Evolutionary conservation across 1,284 basidiomycete species (phyloP).

Genomic region (Boletus semigastroideus): DNA sequence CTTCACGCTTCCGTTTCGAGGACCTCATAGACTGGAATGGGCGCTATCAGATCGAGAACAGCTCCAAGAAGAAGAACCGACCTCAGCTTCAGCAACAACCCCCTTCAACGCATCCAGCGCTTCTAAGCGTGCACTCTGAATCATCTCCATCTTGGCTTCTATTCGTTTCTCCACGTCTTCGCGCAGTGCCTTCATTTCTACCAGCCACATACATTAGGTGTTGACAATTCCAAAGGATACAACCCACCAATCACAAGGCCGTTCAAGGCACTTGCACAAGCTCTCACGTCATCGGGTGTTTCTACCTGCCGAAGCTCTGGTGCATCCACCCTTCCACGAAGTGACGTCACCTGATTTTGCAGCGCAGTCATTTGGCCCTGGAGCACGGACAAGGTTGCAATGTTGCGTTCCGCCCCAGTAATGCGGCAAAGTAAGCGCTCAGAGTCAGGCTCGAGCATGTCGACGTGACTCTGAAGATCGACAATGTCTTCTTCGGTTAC

Average conservation of each 20-base stretch:
- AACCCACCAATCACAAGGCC: constrained; percentile 33
- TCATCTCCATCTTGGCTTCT: constrained; percentile 30
- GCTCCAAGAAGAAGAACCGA: constrained; percentile 6
- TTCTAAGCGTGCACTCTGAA: constrained; percentile 29
- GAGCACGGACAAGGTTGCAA: constrained; percentile 38
- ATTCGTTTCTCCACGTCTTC: constrained; percentile 35
- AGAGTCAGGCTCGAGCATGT: constrained; percentile 39
- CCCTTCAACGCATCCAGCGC: constrained; percentile 27
- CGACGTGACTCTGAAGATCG: constrained; percentile 43
- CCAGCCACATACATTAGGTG: constrained; percentile 6
- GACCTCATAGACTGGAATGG: constrained; percentile 17
- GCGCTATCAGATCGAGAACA: constrained; percentile 8
- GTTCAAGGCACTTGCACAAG: constrained; percentile 28
- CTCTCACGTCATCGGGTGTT: constrained; percentile 26
- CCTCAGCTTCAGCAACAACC: constrained; percentile 22
- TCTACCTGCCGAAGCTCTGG: constrained; percentile 11
- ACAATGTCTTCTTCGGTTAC: constrained; percentile 38
- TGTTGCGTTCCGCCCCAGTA: constrained; percentile 30
- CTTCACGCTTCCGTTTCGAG: constrained; percentile 29
- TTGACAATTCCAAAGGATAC: not conserved
- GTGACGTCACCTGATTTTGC: constrained; percentile 35
- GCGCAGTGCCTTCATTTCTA: constrained; percentile 37
- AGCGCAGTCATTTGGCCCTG: constrained; percentile 29
- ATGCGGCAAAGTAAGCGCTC: constrained; percentile 33
- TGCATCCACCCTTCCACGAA: constrained; percentile 36